Evolutionary conservation across 23 red algal species (phyloP).

Genomic region (Gracilaria caudata): DNA sequence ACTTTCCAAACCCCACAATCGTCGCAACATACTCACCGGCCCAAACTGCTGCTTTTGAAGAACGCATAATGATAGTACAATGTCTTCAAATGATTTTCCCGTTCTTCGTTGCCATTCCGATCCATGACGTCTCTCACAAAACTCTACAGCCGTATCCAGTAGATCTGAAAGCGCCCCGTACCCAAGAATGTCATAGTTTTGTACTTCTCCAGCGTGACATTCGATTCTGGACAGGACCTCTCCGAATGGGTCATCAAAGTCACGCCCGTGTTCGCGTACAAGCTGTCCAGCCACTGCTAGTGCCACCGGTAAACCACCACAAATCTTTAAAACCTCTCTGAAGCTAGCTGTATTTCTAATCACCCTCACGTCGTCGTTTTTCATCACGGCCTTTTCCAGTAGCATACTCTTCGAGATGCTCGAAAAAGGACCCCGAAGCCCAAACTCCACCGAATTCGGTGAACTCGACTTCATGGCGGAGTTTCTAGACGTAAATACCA

Average conservation of each 20-base stretch:
- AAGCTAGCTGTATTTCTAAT: neutral
- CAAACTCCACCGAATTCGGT: neutral
- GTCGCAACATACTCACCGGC: neutral
- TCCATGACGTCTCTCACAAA: neutral
- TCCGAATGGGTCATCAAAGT: constrained; percentile 18
- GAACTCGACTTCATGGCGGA: neutral
- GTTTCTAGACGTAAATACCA: constrained; percentile 6
- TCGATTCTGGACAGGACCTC: constrained; percentile 1
- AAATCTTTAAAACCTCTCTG: neutral
- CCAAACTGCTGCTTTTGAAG: neutral
- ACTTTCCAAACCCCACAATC: constrained; percentile 4
- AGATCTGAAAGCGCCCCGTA: constrained; percentile 6
- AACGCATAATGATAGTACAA: neutral
- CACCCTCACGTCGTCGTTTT: neutral
- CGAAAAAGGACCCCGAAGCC: neutral
- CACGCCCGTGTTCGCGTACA: constrained; percentile 11
- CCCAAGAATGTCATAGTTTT: neutral
- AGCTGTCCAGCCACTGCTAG: constrained; percentile 19
- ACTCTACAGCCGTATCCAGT: neutral
- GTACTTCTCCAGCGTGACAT: neutral
- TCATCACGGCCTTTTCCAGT: neutral
- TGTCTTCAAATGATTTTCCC: neutral
- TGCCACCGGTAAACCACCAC: constrained; percentile 5
- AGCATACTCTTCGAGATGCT: neutral
- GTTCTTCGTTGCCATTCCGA: neutral